phyloP scores from a whole-genome alignment of 176 grass and related monocot genomes.

The Paspalum notatum region DNA sequence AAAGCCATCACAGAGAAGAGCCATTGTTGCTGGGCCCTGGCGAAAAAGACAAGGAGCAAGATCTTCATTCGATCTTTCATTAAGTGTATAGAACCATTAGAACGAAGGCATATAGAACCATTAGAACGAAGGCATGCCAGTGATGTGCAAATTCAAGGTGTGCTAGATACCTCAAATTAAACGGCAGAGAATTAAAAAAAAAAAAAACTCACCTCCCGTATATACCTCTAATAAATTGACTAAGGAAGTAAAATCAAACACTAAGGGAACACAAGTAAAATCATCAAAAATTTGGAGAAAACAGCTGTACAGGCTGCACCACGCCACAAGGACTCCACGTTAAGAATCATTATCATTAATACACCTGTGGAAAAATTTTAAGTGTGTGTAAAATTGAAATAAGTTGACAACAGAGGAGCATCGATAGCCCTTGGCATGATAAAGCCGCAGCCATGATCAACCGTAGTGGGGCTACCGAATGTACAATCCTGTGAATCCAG shows the following conservation, averaged over 20 bases:
- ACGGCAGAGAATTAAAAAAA: too few species aligned
- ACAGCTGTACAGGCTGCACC: conserved; percentile 45
- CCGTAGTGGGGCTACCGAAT: conserved; percentile 34
- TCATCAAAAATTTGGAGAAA: not conserved
- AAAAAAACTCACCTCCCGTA: not conserved
- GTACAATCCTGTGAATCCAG: conserved; percentile 42
- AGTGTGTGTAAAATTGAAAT: conserved; percentile 40
- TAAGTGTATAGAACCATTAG: too few species aligned
- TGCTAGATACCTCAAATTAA: not conserved
- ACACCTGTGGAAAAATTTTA: conserved; percentile 45
- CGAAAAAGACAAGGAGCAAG: too few species aligned
- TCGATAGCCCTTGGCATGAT: conserved; percentile 23
- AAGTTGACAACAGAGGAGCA: conserved; percentile 36
- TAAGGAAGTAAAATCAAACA: not conserved
- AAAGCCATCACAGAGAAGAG: too few species aligned
- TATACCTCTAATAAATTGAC: not conserved
- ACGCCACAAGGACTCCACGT: conserved; percentile 47
- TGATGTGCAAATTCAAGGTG: not conserved
- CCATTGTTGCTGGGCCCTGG: too few species aligned
- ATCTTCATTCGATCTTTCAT: too few species aligned
- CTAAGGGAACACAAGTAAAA: not conserved
- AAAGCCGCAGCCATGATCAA: not conserved
- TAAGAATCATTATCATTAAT: conserved; percentile 39
- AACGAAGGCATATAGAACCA: too few species aligned
- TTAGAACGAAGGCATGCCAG: too few species aligned